Conservation (phyloP, 768 basidiomycete species). For the Suillus ampliporus region DNA sequence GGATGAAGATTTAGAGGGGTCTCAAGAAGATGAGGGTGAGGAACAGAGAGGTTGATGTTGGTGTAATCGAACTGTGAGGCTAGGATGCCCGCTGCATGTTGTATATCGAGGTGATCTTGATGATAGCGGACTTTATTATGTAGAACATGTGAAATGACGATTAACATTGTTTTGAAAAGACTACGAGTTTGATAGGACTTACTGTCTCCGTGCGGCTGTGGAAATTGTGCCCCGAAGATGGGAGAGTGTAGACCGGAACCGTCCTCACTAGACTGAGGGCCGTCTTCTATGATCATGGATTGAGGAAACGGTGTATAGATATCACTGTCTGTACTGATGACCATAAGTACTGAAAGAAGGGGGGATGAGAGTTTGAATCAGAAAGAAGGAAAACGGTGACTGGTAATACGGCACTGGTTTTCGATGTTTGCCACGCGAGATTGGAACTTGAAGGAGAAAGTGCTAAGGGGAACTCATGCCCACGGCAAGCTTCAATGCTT, state of each 20-base stretch:
- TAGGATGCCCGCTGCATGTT: conserved; percentile 53
- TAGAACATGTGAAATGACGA: conserved; percentile 44
- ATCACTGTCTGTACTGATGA: conserved; percentile 58
- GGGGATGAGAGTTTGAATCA: conserved; percentile 28
- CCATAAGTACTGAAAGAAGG: conserved; percentile 50
- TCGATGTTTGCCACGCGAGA: conserved; percentile 53
- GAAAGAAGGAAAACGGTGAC: conserved; percentile 30
- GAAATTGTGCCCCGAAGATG: conserved; percentile 57
- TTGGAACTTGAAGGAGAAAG: conserved; percentile 27
- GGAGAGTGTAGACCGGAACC: conserved; percentile 79
- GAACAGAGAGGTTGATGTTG: conserved; percentile 39
- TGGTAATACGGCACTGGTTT: conserved; percentile 32
- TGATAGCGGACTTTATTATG: conserved; percentile 77
- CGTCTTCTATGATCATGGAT: conserved; percentile 61
- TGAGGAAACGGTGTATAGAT: conserved; percentile 62
- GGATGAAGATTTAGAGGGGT: conserved; percentile 49
- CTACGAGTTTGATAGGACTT: conserved; percentile 55
- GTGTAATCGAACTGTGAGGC: conserved; percentile 58
- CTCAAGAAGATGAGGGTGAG: conserved; percentile 50
- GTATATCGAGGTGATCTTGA: conserved; percentile 47
- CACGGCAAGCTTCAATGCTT: conserved; percentile 37
- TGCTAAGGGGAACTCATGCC: conserved; percentile 46
- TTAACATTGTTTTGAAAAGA: conserved; percentile 43
- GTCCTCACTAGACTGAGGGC: conserved; percentile 75
- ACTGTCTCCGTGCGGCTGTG: conserved; percentile 55